phyloP scores from a whole-genome alignment of 106 monocot species.

The Gastrodia elata region DNA sequence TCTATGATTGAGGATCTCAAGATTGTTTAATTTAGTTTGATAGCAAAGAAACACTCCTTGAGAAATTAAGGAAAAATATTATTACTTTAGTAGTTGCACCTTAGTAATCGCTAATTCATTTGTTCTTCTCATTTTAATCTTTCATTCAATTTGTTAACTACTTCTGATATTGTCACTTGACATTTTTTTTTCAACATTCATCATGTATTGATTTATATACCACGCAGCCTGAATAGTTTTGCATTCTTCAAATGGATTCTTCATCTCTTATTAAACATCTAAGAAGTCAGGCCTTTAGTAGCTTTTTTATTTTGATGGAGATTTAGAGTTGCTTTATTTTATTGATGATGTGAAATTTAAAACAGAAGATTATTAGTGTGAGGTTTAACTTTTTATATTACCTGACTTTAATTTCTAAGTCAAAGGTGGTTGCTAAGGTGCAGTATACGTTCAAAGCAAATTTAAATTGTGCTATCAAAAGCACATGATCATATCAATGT shows the following conservation, averaged over 20 bases:
- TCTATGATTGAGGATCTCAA: background rate
- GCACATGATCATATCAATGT: no score
- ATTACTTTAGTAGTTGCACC: no score
- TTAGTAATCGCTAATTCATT: background rate
- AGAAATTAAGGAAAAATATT: background rate
- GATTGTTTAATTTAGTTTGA: background rate
- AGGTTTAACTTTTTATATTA: no score
- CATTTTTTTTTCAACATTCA: background rate
- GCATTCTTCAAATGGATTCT: background rate
- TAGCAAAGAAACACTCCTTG: background rate
- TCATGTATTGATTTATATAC: background rate
- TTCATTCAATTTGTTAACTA: background rate
- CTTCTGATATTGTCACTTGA: background rate
- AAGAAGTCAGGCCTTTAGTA: background rate
- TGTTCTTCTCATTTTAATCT: background rate
- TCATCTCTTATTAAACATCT: background rate
- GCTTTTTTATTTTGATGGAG: background rate
- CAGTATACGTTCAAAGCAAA: no score
- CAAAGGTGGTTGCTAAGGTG: no score
- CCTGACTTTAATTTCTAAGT: no score
- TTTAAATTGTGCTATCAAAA: no score
- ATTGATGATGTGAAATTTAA: no score
- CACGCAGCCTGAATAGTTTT: background rate
- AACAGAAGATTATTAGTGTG: no score
- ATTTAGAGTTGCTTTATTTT: no score